phyloP scores from a whole-genome alignment of 129 eudicot genomes.

The Logfia minima region DNA sequence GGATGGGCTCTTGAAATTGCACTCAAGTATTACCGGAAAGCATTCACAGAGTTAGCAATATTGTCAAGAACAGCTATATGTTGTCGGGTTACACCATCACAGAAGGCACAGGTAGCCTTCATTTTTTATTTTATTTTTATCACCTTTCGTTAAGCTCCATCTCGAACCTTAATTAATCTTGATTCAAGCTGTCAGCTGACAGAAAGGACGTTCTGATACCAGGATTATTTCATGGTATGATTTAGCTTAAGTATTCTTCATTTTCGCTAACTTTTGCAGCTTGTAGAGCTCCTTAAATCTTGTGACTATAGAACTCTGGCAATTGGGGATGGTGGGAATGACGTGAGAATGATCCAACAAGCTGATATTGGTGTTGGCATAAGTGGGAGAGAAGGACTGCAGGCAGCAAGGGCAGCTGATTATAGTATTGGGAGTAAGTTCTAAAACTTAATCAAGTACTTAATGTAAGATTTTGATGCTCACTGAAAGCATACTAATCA shows the following conservation, averaged over 20 bases:
- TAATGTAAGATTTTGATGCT: neutral
- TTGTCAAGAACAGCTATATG: constrained; percentile 94
- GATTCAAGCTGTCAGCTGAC: neutral
- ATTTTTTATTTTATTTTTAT: neutral
- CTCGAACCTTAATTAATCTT: neutral
- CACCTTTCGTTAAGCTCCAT: neutral
- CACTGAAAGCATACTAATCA: neutral
- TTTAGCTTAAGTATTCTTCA: neutral
- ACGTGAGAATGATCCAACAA: constrained; percentile 98
- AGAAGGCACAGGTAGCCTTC: constrained; percentile 86
- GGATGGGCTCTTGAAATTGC: constrained; percentile 99
- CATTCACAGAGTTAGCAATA: constrained; percentile 91
- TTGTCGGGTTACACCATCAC: constrained; percentile 98
- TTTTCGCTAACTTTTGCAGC: constrained; percentile 46
- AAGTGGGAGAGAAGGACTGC: constrained; percentile 98
- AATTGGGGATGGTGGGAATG: constrained; percentile 99
- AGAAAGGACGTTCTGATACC: neutral
- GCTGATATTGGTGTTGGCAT: constrained; percentile 99
- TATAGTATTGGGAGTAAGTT: constrained; percentile 95
- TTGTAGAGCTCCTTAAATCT: constrained; percentile 84
- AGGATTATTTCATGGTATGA: constrained; percentile 5
- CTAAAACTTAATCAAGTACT: constrained; percentile 14
- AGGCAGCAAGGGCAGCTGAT: constrained; percentile 99
- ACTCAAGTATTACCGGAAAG: constrained; percentile 74
- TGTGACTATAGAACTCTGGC: constrained; percentile 96